phyloP scores from a whole-genome alignment of 768 basidiomycete species.

The Hirschioporus abietinus region DNA sequence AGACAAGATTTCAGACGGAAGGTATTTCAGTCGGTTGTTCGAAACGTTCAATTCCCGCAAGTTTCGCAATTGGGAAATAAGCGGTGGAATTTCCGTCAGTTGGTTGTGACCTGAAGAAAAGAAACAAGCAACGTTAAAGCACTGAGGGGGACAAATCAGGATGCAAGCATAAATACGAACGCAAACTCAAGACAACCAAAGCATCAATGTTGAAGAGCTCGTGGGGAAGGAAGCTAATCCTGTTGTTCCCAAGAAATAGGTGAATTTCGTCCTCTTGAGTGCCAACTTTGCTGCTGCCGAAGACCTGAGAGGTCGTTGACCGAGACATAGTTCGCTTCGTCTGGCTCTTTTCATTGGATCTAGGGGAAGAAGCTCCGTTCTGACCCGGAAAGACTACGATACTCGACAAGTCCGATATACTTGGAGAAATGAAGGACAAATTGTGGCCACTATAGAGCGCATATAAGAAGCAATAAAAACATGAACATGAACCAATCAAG shows the following conservation, averaged over 20 bases:
- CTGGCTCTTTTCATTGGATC: conserved; percentile 15
- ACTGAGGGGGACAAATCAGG: neutral
- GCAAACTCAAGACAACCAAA: conserved; percentile 56
- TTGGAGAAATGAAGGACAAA: conserved; percentile 45
- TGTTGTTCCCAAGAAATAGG: conserved; percentile 52
- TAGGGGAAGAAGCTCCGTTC: conserved; percentile 11
- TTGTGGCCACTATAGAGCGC: conserved; percentile 24
- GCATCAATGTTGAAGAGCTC: conserved; percentile 53
- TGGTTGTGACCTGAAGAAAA: conserved; percentile 45
- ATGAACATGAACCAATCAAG: conserved; percentile 3
- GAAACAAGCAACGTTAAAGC: conserved; percentile 3
- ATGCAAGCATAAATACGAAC: conserved; percentile 36
- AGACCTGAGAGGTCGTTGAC: conserved; percentile 20
- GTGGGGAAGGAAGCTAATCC: conserved; percentile 46
- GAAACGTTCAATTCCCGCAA: conserved; percentile 59
- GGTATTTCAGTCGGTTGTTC: conserved; percentile 48
- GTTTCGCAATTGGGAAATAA: conserved; percentile 47
- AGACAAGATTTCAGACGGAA: conserved; percentile 61
- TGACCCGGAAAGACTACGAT: conserved; percentile 24
- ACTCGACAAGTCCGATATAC: conserved; percentile 39
- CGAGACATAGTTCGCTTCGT: conserved; percentile 30
- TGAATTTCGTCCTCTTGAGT: conserved; percentile 43
- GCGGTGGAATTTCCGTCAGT: conserved; percentile 54
- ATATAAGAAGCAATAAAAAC: conserved; percentile 4
- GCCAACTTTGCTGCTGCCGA: conserved; percentile 24